A percentile compares a stretch with the other conserved stretches of the same genome.
Evolutionary conservation across 1,139 yeast genomes (phyloP).

Genomic region (Debaryomycetaceae sp.): DNA sequence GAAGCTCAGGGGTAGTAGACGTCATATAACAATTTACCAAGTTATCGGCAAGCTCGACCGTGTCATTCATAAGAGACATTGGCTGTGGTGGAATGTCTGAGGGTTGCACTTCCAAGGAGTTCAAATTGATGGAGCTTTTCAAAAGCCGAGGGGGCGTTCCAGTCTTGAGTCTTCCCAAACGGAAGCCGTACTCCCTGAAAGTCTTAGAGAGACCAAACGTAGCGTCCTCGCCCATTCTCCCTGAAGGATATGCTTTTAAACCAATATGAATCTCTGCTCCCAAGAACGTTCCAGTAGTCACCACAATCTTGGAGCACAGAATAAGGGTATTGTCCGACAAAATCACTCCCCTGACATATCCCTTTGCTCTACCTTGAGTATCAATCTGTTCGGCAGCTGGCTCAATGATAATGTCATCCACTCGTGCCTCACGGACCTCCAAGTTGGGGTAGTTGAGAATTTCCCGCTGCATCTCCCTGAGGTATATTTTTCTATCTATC

Average conservation of each 20-base stretch:
- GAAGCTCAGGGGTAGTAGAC: slow-evolving; percentile 71
- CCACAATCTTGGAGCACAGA: slow-evolving; percentile 64
- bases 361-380: slow-evolving; percentile 33
- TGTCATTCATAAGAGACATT: slow-evolving; percentile 81
- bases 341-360: slow-evolving; percentile 64
- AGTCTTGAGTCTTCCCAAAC: slow-evolving; percentile 86
- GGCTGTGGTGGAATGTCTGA: slow-evolving; percentile 84
- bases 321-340: slow-evolving; percentile 64
- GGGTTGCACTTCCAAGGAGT: slow-evolving; percentile 56
- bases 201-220: slow-evolving; percentile 87
- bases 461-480: slow-evolving; percentile 73
- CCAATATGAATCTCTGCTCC: slow-evolving; percentile 97
- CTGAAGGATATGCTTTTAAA: slow-evolving; percentile 73
- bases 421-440: slow-evolving; percentile 66
- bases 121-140: slow-evolving; percentile 65
- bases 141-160: slow-evolving; percentile 95
- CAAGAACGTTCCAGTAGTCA: slow-evolving; percentile 94
- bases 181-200: slow-evolving; percentile 70
- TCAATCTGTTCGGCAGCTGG: slow-evolving; percentile 21
- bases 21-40: slow-evolving; percentile 78
- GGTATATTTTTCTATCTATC: slow-evolving; percentile 79
- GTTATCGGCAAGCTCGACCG: slow-evolving; percentile 52
- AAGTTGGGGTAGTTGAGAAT: slow-evolving; percentile 60
- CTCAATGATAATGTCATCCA: slow-evolving; percentile 79
- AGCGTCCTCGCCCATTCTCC: slow-evolving; percentile 90